These are phyloP conservation scores for Sclerotinia nivalis DNA, from an alignment of 2,329 filamentous ascomycete genomes.

Conservation along the genomic window DNA sequence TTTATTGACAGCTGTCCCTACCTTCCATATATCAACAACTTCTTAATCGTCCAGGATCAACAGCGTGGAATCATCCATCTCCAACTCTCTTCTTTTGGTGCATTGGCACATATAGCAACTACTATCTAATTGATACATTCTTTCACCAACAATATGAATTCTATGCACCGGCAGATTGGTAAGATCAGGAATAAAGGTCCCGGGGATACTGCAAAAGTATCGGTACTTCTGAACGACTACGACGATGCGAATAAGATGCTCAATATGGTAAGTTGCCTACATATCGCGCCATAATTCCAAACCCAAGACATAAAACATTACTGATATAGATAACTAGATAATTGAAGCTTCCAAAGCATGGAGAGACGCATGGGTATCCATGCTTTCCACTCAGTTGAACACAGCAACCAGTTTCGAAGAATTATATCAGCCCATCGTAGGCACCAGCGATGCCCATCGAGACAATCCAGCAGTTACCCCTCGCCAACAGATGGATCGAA, in stretches of 20 bases:
- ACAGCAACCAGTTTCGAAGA: constrained; percentile 67
- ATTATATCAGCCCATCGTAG: constrained; percentile 75
- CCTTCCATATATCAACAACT: not conserved
- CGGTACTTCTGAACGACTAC: constrained; percentile 74
- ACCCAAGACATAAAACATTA: not conserved
- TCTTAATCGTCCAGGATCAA: not conserved
- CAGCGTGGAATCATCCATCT: constrained; percentile 19
- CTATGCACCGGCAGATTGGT: constrained; percentile 73
- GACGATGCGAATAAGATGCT: constrained; percentile 77
- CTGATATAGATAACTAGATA: constrained; percentile 53
- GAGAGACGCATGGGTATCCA: constrained; percentile 75
- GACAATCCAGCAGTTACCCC: constrained; percentile 62
- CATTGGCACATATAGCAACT: constrained; percentile 13
- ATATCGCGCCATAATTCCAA: not conserved
- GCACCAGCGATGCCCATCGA: constrained; percentile 58
- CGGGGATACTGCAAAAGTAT: constrained; percentile 75
- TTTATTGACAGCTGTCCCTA: constrained; percentile 10
- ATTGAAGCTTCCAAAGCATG: constrained; percentile 74
- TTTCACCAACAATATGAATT: constrained; percentile 56
- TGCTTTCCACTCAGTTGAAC: constrained; percentile 68
- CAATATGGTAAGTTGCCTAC: constrained; percentile 57
- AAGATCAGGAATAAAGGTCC: constrained; percentile 67
- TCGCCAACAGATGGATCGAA: constrained; percentile 61
- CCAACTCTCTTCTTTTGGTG: not conserved
- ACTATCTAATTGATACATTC: constrained; percentile 19